These are phyloP conservation scores for Aureobasidium zeae DNA, from an alignment of 2,329 filamentous ascomycete genomes.

Conservation along the genomic window DNA sequence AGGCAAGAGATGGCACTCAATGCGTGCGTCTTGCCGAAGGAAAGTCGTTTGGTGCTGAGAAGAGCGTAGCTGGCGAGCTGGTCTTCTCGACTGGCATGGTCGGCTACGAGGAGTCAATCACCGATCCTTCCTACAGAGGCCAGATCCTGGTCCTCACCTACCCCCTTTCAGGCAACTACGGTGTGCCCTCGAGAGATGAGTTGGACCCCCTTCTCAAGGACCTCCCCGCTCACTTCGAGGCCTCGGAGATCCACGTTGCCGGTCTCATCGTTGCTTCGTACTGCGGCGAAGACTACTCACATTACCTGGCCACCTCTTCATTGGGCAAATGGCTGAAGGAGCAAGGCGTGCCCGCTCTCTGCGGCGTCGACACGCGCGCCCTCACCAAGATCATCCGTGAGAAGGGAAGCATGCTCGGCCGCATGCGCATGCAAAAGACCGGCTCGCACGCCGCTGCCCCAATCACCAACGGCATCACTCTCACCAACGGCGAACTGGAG, in stretches of 20 bases:
- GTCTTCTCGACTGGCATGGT: conserved; percentile 99
- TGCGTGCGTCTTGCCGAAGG: conserved; percentile 62
- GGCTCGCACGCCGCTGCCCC: conserved; percentile 32
- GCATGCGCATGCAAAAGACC: conserved; percentile 65
- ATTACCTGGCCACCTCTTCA: conserved; percentile 84
- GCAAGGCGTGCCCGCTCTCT: conserved; percentile 86
- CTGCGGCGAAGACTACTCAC: conserved; percentile 88
- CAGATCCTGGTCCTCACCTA: conserved; percentile 97
- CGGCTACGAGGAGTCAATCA: conserved; percentile 90
- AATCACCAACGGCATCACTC: conserved; percentile 31
- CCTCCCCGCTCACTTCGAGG: conserved; percentile 88
- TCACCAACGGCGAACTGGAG: conserved; percentile 28
- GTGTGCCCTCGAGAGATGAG: conserved; percentile 78
- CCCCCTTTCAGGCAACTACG: conserved; percentile 93
- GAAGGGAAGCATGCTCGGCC: conserved; percentile 92
- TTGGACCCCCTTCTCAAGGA: conserved; percentile 77
- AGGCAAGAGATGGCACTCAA: conserved; percentile 78
- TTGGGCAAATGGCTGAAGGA: conserved; percentile 94
- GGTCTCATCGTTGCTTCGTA: conserved; percentile 87
- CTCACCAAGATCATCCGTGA: conserved; percentile 90
- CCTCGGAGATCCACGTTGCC: conserved; percentile 83
- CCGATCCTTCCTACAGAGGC: conserved; percentile 77
- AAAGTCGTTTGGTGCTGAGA: conserved; percentile 90
- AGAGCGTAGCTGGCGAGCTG: conserved; percentile 90
- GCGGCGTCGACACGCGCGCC: conserved; percentile 86